phyloP scores from a whole-genome alignment of 768 basidiomycete genomes.

The Hortiboletus flavorubellus region DNA sequence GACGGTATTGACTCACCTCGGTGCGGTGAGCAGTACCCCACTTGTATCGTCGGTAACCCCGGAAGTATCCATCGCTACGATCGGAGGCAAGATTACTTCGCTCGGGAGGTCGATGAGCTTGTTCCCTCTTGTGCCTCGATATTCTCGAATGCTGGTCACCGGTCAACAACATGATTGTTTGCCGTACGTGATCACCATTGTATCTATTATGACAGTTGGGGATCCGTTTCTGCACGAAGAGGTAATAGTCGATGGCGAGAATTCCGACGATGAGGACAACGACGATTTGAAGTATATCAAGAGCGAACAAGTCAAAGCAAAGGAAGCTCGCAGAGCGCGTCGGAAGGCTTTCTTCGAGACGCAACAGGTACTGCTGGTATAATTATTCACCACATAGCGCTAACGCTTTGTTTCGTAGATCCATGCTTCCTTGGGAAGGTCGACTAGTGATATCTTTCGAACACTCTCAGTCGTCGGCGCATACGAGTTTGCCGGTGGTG shows the following conservation, averaged over 20 bases:
- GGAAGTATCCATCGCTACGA: conserved; percentile 22
- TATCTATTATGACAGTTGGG: conserved; percentile 89
- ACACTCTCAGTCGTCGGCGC: conserved; percentile 93
- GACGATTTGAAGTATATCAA: conserved; percentile 43
- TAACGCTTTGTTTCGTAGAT: conserved; percentile 39
- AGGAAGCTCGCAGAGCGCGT: conserved; percentile 55
- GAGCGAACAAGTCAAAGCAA: conserved; percentile 45
- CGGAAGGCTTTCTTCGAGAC: conserved; percentile 80
- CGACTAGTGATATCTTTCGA: conserved; percentile 82
- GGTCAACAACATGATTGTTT: conserved; percentile 85
- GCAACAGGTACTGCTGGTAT: conserved; percentile 56
- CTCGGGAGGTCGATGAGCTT: conserved; percentile 90
- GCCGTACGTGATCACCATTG: conserved; percentile 87
- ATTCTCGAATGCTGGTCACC: conserved; percentile 92
- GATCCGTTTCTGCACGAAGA: conserved; percentile 94
- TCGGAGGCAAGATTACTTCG: conserved; percentile 73
- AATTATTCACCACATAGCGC: neutral
- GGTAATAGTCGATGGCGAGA: conserved; percentile 45
- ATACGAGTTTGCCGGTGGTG: conserved; percentile 87
- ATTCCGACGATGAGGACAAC: conserved; percentile 36
- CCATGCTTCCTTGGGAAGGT: conserved; percentile 77
- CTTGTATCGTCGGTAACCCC: conserved; percentile 17
- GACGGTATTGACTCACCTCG: conserved; percentile 72
- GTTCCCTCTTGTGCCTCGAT: conserved; percentile 92
- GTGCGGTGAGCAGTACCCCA: conserved; percentile 58